A percentile compares a stretch with the other conserved stretches of the same genome.
Evolutionary conservation across 2,329 filamentous ascomycete genomes (phyloP).

Genomic region (Cladosporium sp.): DNA sequence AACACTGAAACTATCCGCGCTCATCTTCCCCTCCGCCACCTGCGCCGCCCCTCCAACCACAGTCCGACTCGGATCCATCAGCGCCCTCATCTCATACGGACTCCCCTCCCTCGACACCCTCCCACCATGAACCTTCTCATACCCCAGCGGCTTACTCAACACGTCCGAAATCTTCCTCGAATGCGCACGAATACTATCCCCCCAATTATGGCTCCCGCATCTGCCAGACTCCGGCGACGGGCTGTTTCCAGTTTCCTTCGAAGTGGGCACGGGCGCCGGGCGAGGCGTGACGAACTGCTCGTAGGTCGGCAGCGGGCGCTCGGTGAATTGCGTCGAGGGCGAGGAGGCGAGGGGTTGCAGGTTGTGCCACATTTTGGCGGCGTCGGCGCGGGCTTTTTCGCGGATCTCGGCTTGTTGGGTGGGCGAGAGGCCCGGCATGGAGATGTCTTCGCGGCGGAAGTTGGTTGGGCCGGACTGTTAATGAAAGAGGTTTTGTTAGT

Average conservation of each 20-base stretch:
- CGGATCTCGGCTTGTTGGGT: slow-evolving; percentile 35
- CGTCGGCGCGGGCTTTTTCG: slow-evolving; percentile 36
- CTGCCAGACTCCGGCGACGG: not conserved
- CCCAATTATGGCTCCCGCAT: slow-evolving; percentile 1
- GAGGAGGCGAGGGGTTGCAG: slow-evolving; percentile 37
- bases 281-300: slow-evolving; percentile 35
- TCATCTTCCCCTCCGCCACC: slow-evolving; percentile 24
- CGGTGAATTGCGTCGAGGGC: slow-evolving; percentile 34
- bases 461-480: slow-evolving; percentile 36
- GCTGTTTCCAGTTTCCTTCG: not conserved
- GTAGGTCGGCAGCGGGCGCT: slow-evolving; percentile 29
- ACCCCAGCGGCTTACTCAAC: slow-evolving; percentile 24
- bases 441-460: slow-evolving; percentile 39
- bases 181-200: slow-evolving; percentile 25
- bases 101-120: slow-evolving; percentile 8
- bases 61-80: slow-evolving; percentile 27
- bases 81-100: slow-evolving; percentile 27
- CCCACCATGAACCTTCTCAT: slow-evolving; percentile 18
- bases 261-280: slow-evolving; percentile 25
- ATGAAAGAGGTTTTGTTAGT: not conserved
- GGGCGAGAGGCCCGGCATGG: slow-evolving; percentile 34
- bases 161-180: slow-evolving; percentile 27
- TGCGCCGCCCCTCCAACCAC: slow-evolving; percentile 16
- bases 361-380: slow-evolving; percentile 32
- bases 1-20: slow-evolving; percentile 23